Base-by-base conservation (phyloP, 1,139 yeast genomes). In the Blastobotrys indianensis region DNA sequence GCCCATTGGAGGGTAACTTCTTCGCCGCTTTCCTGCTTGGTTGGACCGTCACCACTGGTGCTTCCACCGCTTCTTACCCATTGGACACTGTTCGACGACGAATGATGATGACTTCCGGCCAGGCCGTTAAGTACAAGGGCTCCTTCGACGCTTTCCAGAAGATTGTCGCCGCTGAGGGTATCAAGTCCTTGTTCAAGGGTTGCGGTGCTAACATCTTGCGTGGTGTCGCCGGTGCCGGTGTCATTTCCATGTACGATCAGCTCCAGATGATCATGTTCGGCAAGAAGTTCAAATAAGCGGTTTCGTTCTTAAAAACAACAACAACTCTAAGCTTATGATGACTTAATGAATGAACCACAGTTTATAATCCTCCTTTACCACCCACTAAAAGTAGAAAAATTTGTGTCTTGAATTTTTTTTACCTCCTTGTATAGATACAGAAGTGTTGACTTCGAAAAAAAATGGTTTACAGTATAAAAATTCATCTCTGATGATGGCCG, bases 211-310 rank as follows among this genome's bases (percentile, higher is more conserved):
- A 82, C 83, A 81, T 82, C 72, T 77, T 82, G 71, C 82, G 88
- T 76, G 87, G 87, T 77, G 85, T 82, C 63, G 90, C 88, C 70
- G 86, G 86, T 72, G 88, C 88, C 65, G 87, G 86, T 79, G 90
- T 82, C 59, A 79, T 82, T 68, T 81, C 88, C 65, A 33, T 50
- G 34, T 50, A 50, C 43, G 52, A 50, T 41, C 46, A 43, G 74
- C 74, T 81, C 72, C 87, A 82, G 74, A 64, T 79, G 70, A 73
- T 82, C 73, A 56, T 82, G 60, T 79, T 81, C 69, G 86, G 87
- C 67, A 79, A 80, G 80, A 80, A 80, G 75, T 79, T 77, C 76
- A 68, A 74, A 72, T 39, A 39, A 39, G 28, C 30, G 28, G 25
- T 10, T 17, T 15, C 41, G 32, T 39, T 29, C 31, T n/a, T 25